phyloP scores from a whole-genome alignment of 208 protist genomes.

The Angomonas ambiguus region DNA sequence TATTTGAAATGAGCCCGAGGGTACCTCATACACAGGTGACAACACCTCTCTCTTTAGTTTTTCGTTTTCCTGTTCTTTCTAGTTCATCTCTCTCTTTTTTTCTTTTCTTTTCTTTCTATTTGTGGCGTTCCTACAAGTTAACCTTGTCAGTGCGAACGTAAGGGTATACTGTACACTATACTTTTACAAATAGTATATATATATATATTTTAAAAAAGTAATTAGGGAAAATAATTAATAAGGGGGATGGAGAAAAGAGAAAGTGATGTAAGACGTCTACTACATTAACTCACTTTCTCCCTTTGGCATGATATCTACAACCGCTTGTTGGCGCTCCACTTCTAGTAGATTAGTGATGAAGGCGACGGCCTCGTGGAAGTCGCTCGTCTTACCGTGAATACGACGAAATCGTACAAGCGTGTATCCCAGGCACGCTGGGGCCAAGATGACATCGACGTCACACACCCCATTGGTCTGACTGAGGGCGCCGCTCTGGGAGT shows the following conservation, averaged over 20 bases:
- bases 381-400: slow-evolving; percentile 78
- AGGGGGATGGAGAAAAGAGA: slow-evolving; percentile 1
- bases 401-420: slow-evolving; percentile 71
- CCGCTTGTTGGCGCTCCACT: slow-evolving; percentile 71
- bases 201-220: slow-evolving; percentile 8
- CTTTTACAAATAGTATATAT: no score
- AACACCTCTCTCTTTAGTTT: no score
- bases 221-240: slow-evolving; percentile 7
- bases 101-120: no score
- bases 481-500: slow-evolving; percentile 31
- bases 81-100: no score
- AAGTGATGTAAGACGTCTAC: slow-evolving; percentile 1
- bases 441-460: slow-evolving; percentile 74
- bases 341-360: slow-evolving; percentile 76
- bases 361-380: slow-evolving; percentile 82
- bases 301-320: slow-evolving; percentile 73
- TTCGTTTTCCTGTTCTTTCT: no score
- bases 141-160: no score
- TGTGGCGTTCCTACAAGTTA: no score
- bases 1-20: no score
- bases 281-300: slow-evolving; percentile 85
- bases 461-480: slow-evolving; percentile 57
- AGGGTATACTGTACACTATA: no score
- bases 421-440: slow-evolving; percentile 69
- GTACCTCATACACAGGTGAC: no score